Conservation (phyloP, 257 asterid species). For the Nicotiana noctiflora region DNA sequence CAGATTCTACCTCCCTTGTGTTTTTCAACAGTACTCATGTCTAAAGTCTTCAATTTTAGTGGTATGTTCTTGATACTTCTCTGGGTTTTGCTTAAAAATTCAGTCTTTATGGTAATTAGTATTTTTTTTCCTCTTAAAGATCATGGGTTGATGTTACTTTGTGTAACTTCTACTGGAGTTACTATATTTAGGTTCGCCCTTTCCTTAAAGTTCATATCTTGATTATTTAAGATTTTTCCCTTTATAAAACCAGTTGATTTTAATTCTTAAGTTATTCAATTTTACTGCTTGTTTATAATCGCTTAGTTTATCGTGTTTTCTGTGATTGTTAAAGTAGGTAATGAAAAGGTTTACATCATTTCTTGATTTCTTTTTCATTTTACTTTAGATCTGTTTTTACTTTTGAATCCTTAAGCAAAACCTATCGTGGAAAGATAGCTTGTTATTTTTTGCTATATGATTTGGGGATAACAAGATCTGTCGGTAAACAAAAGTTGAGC, state of each 20-base stretch:
- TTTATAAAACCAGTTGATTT: background rate
- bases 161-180: background rate
- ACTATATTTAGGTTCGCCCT: background rate
- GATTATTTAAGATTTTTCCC: background rate
- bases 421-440: background rate
- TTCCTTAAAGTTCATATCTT: background rate
- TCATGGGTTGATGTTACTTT: background rate
- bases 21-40: constrained; percentile 43
- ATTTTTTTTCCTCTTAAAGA: background rate
- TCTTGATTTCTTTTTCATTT: background rate
- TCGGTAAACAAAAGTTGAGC: background rate
- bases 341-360: no score
- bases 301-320: background rate
- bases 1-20: constrained; percentile 27
- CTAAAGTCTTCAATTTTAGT: constrained; percentile 64
- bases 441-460: background rate
- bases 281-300: background rate
- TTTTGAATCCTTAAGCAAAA: background rate
- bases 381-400: background rate
- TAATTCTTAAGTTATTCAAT: background rate
- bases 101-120: background rate
- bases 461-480: background rate
- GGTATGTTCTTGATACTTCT: constrained; percentile 44
- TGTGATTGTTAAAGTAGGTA: background rate
- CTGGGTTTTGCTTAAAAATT: constrained; percentile 12